These are phyloP conservation scores for Raffaelea ambrosiae DNA, from an alignment of 2,329 filamentous ascomycete species.

Conservation along the genomic window DNA sequence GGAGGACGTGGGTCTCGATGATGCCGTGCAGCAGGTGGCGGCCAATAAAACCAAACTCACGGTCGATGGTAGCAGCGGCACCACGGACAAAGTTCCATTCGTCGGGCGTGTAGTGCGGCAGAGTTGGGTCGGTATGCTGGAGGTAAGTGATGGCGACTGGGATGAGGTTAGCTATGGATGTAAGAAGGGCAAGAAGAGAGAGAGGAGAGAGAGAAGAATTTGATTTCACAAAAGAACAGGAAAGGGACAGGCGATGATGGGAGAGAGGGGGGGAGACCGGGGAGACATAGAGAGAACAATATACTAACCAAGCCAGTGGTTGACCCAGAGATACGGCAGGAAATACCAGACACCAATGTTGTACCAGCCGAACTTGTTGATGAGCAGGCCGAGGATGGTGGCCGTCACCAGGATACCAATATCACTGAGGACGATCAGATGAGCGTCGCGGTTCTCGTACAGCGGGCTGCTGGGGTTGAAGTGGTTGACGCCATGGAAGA, in stretches of 20 bases:
- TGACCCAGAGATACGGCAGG: conserved; percentile 92
- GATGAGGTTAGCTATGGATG: background rate
- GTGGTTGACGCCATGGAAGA: conserved; percentile 80
- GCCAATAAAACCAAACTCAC: conserved; percentile 92
- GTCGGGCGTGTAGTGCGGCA: conserved; percentile 80
- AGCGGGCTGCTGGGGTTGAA: conserved; percentile 82
- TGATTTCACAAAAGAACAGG: background rate
- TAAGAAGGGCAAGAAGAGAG: background rate
- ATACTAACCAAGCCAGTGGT: conserved; percentile 92
- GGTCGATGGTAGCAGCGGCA: conserved; percentile 89
- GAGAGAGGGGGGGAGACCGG: background rate
- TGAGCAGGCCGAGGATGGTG: conserved; percentile 57
- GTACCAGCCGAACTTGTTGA: conserved; percentile 68
- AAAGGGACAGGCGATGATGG: too few species aligned
- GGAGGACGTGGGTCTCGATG: conserved; percentile 92
- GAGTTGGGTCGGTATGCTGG: conserved; percentile 88
- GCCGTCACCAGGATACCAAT: conserved; percentile 62
- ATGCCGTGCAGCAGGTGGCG: conserved; percentile 86
- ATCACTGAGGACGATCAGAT: conserved; percentile 80
- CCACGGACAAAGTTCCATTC: conserved; percentile 90
- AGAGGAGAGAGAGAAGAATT: background rate
- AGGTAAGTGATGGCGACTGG: conserved; percentile 91
- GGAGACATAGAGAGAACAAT: background rate
- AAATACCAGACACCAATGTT: conserved; percentile 95
- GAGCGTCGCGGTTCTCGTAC: conserved; percentile 85